phyloP scores from a whole-genome alignment of 192 early-diverging fungal genomes.

The Backusella macrospora region DNA sequence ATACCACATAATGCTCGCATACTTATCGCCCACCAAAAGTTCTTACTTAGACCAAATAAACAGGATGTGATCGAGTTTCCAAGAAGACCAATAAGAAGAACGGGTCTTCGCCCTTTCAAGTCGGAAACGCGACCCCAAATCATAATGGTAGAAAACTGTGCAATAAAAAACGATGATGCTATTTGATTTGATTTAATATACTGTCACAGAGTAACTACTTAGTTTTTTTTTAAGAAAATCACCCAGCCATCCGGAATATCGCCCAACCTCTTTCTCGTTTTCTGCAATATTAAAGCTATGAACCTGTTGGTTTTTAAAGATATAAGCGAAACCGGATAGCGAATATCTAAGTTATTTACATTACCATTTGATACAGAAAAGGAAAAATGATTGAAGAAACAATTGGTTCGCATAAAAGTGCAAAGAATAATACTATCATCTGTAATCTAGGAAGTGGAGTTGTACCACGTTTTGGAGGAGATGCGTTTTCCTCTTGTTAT shows the following conservation, averaged over 20 bases:
- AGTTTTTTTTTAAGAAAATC: background rate
- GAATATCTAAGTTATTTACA: background rate
- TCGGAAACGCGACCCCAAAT: constrained; percentile 78
- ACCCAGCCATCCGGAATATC: constrained; percentile 62
- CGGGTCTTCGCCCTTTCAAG: constrained; percentile 77
- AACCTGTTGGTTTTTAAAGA: constrained; percentile 33
- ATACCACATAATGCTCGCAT: constrained; percentile 67
- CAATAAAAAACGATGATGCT: constrained; percentile 69
- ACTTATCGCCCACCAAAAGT: constrained; percentile 59
- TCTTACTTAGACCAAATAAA: constrained; percentile 73
- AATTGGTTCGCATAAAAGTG: constrained; percentile 68
- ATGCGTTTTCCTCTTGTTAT: too few species aligned
- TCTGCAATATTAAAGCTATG: constrained; percentile 69
- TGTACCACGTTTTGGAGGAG: too few species aligned
- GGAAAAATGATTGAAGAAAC: constrained; percentile 75
- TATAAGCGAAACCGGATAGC: background rate
- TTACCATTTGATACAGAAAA: constrained; percentile 83
- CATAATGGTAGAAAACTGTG: constrained; percentile 70
- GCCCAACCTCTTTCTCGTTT: constrained; percentile 78
- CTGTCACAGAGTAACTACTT: too few species aligned
- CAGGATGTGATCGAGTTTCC: constrained; percentile 74
- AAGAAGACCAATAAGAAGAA: constrained; percentile 76
- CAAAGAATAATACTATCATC: constrained; percentile 52
- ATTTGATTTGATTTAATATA: background rate
- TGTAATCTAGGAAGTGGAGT: constrained; percentile 49